These are phyloP conservation scores for Clavulina sp. DNA, from an alignment of 768 basidiomycete species.

Conservation along the genomic window DNA sequence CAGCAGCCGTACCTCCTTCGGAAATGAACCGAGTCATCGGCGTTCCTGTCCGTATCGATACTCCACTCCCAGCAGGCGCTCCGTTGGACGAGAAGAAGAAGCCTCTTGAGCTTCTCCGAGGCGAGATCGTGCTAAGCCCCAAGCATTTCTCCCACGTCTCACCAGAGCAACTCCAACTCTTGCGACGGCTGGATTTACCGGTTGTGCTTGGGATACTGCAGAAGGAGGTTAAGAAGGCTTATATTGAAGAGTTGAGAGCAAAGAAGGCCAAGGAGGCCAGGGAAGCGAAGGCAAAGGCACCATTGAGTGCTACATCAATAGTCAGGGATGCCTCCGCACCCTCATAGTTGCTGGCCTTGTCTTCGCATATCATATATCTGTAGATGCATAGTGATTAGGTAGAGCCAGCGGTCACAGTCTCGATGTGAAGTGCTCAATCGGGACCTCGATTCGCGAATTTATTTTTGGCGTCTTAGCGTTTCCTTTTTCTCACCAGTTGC, in stretches of 20 bases:
- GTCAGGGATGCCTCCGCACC: no score
- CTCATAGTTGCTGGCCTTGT: no score
- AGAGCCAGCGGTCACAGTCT: no score
- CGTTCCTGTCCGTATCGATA: no score
- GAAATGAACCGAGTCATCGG: not conserved
- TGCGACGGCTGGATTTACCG: slow-evolving; percentile 67
- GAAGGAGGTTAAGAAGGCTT: slow-evolving; percentile 64
- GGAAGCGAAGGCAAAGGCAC: not conserved
- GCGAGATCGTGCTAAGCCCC: slow-evolving; percentile 70
- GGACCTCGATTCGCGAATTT: no score
- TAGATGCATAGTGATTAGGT: no score
- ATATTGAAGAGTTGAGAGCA: slow-evolving; percentile 53
- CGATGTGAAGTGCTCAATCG: no score
- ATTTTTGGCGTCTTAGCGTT: no score
- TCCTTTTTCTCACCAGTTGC: no score
- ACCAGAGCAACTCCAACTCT: slow-evolving; percentile 48
- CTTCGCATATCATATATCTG: no score
- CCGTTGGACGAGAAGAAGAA: slow-evolving; percentile 34
- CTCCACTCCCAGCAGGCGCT: not conserved
- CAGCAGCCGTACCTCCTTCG: not conserved
- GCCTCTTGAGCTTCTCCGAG: slow-evolving; percentile 70
- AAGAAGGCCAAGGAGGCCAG: slow-evolving; percentile 14
- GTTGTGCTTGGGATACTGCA: slow-evolving; percentile 69
- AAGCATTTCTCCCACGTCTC: slow-evolving; percentile 66
- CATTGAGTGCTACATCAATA: no score